Evolutionary conservation across 2,329 filamentous ascomycete species (phyloP).

Genomic region (Aspergillus candidus): DNA sequence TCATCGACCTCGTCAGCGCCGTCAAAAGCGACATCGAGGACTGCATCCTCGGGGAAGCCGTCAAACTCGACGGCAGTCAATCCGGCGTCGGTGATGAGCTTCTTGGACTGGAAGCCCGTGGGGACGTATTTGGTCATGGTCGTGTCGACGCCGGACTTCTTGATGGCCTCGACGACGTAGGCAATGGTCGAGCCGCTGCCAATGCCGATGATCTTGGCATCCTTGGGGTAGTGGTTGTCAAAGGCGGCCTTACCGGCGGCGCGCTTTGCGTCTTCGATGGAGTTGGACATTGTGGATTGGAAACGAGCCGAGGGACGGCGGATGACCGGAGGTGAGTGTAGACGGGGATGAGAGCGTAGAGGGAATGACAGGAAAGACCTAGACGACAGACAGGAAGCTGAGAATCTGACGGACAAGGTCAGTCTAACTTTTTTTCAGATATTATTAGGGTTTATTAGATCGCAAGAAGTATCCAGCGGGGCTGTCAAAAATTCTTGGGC

Average conservation of each 20-base stretch:
- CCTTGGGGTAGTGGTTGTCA: slow-evolving; percentile 53
- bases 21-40: slow-evolving; percentile 88
- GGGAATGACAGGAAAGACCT: not conserved
- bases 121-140: slow-evolving; percentile 75
- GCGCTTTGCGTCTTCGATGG: slow-evolving; percentile 55
- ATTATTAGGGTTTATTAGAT: too few species aligned
- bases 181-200: slow-evolving; percentile 61
- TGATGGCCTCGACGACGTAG: slow-evolving; percentile 62
- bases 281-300: slow-evolving; percentile 28
- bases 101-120: slow-evolving; percentile 84
- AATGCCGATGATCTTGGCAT: slow-evolving; percentile 56
- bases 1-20: slow-evolving; percentile 96
- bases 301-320: slow-evolving; percentile 6
- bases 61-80: slow-evolving; percentile 73
- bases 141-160: slow-evolving; percentile 41
- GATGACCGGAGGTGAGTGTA: not conserved
- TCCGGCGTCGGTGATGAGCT: slow-evolving; percentile 74
- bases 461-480: too few species aligned
- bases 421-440: not conserved
- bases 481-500: too few species aligned
- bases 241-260: slow-evolving; percentile 55
- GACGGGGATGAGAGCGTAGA: not conserved
- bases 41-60: slow-evolving; percentile 56
- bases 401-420: slow-evolving; percentile 1
- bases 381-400: slow-evolving; percentile 1